Base-by-base conservation (phyloP, 129 eudicot genomes). In the Flaveria sonorensis region DNA sequence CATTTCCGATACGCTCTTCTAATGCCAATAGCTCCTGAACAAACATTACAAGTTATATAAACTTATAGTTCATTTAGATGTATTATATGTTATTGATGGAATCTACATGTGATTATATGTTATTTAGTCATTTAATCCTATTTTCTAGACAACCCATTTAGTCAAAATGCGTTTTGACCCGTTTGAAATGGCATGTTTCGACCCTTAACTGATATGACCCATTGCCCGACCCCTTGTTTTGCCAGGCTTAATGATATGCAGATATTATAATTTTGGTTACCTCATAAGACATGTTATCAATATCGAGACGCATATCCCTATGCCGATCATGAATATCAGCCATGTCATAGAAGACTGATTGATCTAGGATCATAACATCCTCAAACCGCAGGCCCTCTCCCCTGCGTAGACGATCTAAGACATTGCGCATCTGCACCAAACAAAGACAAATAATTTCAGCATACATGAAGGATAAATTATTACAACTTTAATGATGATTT, bases 201-300 rank as follows among this genome's bases (percentile, higher is more conserved):
- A 40, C 45, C 45, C 8, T 0, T 5, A 40, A 7, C 7, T 40
- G 5, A 0, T 7, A 40, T 40, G 8, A 5, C 45, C 45, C 45
- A 8, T 40, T 40, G 9, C 50, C 50, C 48, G 48, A 9, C 48
- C 50, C 11, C 50, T 10, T 12, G 50, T 45, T 45, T 45, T 45
- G 14, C 50, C 50, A 45, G 14, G 50, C 14, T 9, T 45, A 45
- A 56, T 7, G 12, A 56, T 7, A 56, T 19, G 28, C 10, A 36
- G n/a, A 19, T 10, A 40, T 43, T 2, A 20, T 68, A 13, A 21
- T 4, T 66, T 13, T 18, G 11, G 10, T 77, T 77, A 89, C 98
- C 97, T 93, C 98, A 59, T 93, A 93, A 13, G 98, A 93, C 98
- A 93, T 93, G 83, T 88, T 90, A 81, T 93, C 98, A 42, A 90